A percentile compares a stretch with the other conserved stretches of the same genome.
Conservation (phyloP, 371 early-diverging fungal genomes). For the Mucor velutinosus region DNA sequence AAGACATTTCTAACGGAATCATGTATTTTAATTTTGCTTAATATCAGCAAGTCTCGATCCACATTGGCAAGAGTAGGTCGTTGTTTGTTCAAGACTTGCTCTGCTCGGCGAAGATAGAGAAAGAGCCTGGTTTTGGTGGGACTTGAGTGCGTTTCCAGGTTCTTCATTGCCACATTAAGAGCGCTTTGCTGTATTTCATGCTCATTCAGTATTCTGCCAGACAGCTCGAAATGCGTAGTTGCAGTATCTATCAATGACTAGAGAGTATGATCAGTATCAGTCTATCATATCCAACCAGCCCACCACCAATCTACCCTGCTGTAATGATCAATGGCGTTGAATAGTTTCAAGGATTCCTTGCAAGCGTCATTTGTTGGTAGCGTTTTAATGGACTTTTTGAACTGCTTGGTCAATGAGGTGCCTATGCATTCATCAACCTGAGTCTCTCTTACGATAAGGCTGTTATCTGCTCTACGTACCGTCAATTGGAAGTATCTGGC, state of each 20-base stretch:
- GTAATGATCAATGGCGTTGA: conserved; percentile 34
- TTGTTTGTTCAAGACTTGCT: conserved; percentile 33
- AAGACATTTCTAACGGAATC: conserved; percentile 15
- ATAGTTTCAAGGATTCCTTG: conserved; percentile 24
- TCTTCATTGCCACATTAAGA: conserved; percentile 61
- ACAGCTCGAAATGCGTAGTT: conserved; percentile 43
- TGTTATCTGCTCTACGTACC: conserved; percentile 13
- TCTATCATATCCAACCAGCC: not conserved
- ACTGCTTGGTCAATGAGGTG: not conserved
- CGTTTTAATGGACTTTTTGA: conserved; percentile 10
- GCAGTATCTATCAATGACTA: conserved; percentile 35
- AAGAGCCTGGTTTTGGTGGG: conserved; percentile 14
- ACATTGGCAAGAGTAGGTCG: conserved; percentile 18
- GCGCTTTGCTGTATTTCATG: conserved; percentile 61
- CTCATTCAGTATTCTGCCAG: conserved; percentile 51
- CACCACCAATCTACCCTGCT: conserved; percentile 25
- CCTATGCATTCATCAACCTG: not conserved
- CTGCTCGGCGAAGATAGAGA: conserved; percentile 17
- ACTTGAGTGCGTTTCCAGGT: conserved; percentile 54
- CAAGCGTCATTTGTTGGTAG: conserved; percentile 16
- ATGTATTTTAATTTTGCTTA: conserved; percentile 34
- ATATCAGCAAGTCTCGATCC: conserved; percentile 27
- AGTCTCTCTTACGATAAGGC: not conserved
- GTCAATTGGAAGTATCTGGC: conserved; percentile 29
- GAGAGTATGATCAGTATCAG: conserved; percentile 8